These are phyloP conservation scores for Rostrohypoxylon terebratum DNA, from an alignment of 495 filamentous ascomycete genomes.

Conservation along the genomic window DNA sequence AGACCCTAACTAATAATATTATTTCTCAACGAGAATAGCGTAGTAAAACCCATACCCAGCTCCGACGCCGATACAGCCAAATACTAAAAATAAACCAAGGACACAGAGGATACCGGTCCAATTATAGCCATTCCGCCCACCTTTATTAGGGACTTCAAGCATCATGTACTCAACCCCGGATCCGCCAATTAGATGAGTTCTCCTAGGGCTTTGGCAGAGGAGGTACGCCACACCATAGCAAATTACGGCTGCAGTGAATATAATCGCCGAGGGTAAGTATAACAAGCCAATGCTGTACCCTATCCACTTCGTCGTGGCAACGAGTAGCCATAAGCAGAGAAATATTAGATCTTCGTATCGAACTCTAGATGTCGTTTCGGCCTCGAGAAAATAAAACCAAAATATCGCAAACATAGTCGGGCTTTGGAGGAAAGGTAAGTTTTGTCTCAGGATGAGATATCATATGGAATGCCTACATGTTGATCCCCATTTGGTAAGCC, in stretches of 20 bases:
- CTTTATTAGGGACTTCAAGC: conserved; percentile 4
- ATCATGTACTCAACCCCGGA: conserved; percentile 2
- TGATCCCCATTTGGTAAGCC: not conserved
- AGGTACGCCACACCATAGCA: conserved; percentile 4
- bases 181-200: conserved; percentile 2
- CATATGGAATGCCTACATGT: not conserved
- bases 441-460: not conserved
- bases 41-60: not conserved
- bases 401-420: not conserved
- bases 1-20: not conserved
- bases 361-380: not conserved
- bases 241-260: not conserved
- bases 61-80: not conserved
- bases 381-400: not conserved
- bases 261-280: not conserved
- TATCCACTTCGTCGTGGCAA: not conserved
- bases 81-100: not conserved
- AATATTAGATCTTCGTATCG: conserved; percentile 1
- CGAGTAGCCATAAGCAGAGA: not conserved
- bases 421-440: not conserved
- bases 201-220: conserved; percentile 11
- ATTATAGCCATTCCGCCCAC: not conserved
- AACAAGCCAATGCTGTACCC: not conserved
- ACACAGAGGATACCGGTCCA: conserved; percentile 1
- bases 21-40: not conserved